Conservation (phyloP, 2,329 filamentous ascomycete species). For the Aspergillus flavus region DNA sequence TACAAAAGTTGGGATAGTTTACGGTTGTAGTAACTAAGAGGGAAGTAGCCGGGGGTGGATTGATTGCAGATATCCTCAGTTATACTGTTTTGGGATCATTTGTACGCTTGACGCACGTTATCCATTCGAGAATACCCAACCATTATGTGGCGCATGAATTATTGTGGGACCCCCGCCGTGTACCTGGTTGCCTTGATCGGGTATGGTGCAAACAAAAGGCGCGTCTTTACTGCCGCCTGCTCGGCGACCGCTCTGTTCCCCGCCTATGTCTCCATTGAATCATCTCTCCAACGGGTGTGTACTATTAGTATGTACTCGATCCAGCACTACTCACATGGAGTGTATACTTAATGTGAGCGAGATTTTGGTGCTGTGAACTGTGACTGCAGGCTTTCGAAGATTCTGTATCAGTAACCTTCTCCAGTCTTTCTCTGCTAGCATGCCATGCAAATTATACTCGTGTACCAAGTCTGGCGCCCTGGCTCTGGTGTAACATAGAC, state of each 20-base stretch:
- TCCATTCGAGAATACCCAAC: background rate
- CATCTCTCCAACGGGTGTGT: too few relatives aligned
- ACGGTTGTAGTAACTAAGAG: background rate
- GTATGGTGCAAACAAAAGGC: background rate
- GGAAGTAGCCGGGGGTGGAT: background rate
- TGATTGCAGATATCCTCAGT: background rate
- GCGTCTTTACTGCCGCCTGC: background rate
- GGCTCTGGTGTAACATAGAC: background rate
- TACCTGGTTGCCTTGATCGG: background rate
- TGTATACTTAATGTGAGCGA: background rate
- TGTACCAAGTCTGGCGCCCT: background rate
- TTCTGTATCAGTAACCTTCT: background rate
- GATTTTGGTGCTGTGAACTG: background rate
- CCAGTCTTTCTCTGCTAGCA: background rate
- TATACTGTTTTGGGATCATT: background rate
- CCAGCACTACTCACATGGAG: background rate
- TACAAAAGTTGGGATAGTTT: background rate
- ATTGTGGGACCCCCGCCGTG: background rate
- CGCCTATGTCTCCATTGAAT: background rate
- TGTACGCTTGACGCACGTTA: background rate
- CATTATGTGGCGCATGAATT: background rate
- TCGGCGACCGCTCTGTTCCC: background rate
- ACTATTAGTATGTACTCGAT: too few relatives aligned
- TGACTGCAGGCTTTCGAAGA: background rate
- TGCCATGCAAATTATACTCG: background rate